Evolutionary conservation across 2,329 filamentous ascomycete genomes (phyloP), one percentile per base, ranked within the genome.

Genomic region (Alternaria conjuncta): DNA sequence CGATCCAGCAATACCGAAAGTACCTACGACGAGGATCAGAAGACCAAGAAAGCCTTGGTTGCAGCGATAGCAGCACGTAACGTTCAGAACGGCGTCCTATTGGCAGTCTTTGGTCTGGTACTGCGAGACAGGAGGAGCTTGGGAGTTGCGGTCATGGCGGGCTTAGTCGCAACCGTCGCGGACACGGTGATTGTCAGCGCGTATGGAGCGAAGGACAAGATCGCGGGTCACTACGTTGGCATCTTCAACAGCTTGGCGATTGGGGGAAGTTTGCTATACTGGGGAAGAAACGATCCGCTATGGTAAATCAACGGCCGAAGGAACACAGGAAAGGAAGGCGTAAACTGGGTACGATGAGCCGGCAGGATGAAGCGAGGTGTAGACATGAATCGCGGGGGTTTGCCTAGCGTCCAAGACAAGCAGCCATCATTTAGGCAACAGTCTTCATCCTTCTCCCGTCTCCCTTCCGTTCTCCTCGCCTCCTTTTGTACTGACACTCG

Each of bases 41-140:
- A 67, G n/a, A 73, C 67, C 0, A 70, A 71, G 49, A 67, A 69
- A 46, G 71, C 71, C 7, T 53, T 73, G 11, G 69, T 72, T 11
- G 67, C 67, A 13, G 71, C 71, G 1, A 71, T 73, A 43, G 71
- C 71, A 45, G 71, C 70, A 32, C 71, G 71, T 6, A 73, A 73
- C 23, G 47, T 71, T 6, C 71, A 73, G 28, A 73, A 73, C 9
- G 70, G 71, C 2, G 45, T 73, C 1, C 41, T 73, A 1, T 26
- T 73, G 4, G 61, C 71, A 5, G 67, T 63, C 1, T 73, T 73
- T 44, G 71, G 71, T 1, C 20, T 73, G 43, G 50, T 73, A 6
- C 26, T 73, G 18, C 60, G 66, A 26, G 71, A 73, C 41, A 67
- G 71, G 10, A 65, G 66, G 46, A 72, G 70, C 56, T 47, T 73